Base-by-base conservation (phyloP, 805 yeast genomes). In the Peterozyma toletana region DNA sequence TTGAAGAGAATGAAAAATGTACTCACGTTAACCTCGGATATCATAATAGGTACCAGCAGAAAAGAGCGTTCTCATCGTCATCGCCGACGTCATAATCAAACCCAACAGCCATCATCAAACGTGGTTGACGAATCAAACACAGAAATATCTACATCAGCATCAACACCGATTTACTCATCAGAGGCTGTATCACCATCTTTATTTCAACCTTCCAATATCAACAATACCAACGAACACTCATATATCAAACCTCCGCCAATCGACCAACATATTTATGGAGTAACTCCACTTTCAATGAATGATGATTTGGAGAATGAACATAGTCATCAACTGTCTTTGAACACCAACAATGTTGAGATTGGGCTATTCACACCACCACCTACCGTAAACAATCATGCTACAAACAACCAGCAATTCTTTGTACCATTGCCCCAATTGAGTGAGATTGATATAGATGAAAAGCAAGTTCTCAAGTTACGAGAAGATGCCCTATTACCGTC, bases 21-120 rank as follows among this genome's bases (percentile, higher is more conserved):
- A 16, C 67, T 89, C 6, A 86, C 87, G n/a, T 64, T 87, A 55
- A 86, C 89, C 41, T 76, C 87, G 1, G 96, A 86, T 59, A 75
- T 88, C 1, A 70, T 86, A 17, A 72, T 89, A 27, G 97, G 97
- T 3, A 88, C 95, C 0, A 83, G 77, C 52, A 66, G 91, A 49
- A 70, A 67, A 46, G 44, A 44, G 18, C 37, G 13, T 13, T 13
- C 21, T 31, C 7, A 27, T 5, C 15, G 37, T 30, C 30, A 18
- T 6, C n/a, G 38, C 11, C 27, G 30, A 14, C 43, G 35, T 27
- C 27, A 15, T 11, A 38, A 15, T 16, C 9, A 14, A 14, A 4
- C 30, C 2, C 38, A 21, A 21, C 27, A 21, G 27, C 4, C 7
- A 5, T 21, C 7, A 21, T 21, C 27, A 21, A 21, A 21, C 27